Evolutionary conservation across 768 basidiomycete genomes (phyloP).

Genomic region (Suillus subalutaceus): DNA sequence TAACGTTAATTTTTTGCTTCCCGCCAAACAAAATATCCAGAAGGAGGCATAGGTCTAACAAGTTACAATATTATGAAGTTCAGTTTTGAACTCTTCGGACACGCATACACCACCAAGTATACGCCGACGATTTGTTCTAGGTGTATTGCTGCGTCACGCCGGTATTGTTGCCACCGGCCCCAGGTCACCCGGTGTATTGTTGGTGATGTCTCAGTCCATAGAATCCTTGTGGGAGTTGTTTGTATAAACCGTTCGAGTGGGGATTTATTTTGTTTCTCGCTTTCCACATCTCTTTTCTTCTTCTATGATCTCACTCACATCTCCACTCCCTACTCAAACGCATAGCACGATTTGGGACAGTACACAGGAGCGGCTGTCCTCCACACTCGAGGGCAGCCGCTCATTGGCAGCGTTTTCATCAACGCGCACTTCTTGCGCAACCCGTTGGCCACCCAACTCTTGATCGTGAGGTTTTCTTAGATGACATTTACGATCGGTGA

Average conservation of each 20-base stretch:
- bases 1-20: not conserved
- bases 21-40: not conserved
- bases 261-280: not conserved
- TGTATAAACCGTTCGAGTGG: not conserved
- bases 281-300: not conserved
- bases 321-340: not conserved
- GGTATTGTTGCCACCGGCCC: not conserved
- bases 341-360: no score
- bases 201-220: not conserved
- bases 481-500: not conserved
- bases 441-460: not conserved
- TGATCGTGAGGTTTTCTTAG: not conserved
- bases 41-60: not conserved
- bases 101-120: not conserved
- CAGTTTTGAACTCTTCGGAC: not conserved
- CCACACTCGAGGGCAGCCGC: not conserved
- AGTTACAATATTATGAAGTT: not conserved
- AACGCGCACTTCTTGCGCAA: not conserved
- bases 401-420: not conserved
- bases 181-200: not conserved
- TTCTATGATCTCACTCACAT: not conserved
- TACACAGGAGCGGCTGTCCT: not conserved
- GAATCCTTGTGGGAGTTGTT: not conserved
- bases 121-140: not conserved
- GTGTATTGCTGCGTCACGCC: not conserved